Conservation (phyloP, 164 flowering plant species). For the Berberis thunbergii region DNA sequence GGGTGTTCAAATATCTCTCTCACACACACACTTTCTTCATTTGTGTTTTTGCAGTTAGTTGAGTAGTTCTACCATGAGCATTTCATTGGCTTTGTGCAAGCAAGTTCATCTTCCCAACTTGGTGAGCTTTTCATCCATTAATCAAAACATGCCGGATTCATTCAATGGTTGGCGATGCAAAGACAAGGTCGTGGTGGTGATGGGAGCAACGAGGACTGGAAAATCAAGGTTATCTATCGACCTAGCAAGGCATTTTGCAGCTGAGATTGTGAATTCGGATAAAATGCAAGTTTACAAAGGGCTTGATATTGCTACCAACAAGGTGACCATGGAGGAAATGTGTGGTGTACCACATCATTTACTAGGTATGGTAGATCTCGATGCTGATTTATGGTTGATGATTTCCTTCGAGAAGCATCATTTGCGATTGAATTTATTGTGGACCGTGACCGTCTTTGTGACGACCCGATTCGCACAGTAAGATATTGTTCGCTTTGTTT, state of each 20-base stretch:
- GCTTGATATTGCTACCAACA: slow-evolving; percentile 72
- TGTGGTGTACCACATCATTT: slow-evolving; percentile 65
- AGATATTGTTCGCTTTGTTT: no score
- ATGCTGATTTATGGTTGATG: slow-evolving; percentile 35
- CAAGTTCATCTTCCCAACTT: slow-evolving; percentile 2
- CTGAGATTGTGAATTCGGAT: slow-evolving; percentile 75
- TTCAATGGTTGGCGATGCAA: slow-evolving; percentile 26
- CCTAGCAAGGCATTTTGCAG: slow-evolving; percentile 48
- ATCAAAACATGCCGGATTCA: slow-evolving; percentile 7
- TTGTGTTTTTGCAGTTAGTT: background rate
- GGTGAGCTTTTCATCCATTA: slow-evolving; percentile 1
- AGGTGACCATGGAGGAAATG: slow-evolving; percentile 59
- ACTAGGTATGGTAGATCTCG: slow-evolving; percentile 39
- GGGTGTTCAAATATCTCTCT: background rate
- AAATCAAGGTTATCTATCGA: slow-evolving; percentile 76
- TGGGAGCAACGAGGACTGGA: slow-evolving; percentile 90
- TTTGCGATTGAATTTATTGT: slow-evolving; percentile 33
- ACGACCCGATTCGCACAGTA: no score
- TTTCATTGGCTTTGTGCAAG: background rate
- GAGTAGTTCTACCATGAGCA: background rate
- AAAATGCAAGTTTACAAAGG: slow-evolving; percentile 81
- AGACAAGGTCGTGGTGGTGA: slow-evolving; percentile 66
- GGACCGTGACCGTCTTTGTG: slow-evolving; percentile 20
- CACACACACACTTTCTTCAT: background rate
- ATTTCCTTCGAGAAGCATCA: slow-evolving; percentile 38